Evolutionary conservation across 805 yeast genomes (phyloP).

Genomic region (Clavispora vitiphila): DNA sequence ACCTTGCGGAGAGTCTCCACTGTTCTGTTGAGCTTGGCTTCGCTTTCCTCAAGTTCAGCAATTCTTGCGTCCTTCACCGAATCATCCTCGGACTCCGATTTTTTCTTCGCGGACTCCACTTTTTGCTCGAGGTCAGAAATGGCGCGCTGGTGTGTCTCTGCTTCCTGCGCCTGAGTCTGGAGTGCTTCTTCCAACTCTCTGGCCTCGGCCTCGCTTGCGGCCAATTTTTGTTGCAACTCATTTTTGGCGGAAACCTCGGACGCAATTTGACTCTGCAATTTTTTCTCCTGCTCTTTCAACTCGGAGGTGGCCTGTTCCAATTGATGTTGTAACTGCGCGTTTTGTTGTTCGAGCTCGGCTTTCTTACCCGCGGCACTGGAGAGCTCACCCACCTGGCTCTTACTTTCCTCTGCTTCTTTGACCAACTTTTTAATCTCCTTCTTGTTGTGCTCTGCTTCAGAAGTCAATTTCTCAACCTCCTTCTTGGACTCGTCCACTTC

Average conservation of each 20-base stretch:
- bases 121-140: background rate
- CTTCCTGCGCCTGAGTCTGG: background rate
- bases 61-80: background rate
- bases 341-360: background rate
- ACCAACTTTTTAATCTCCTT: background rate
- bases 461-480: background rate
- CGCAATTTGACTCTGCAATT: background rate
- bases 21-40: background rate
- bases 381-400: too few species aligned
- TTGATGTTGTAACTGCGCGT: background rate
- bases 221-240: background rate
- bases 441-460: background rate
- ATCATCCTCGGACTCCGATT: background rate
- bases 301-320: background rate
- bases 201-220: background rate
- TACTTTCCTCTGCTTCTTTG: too few species aligned
- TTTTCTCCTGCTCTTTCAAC: background rate
- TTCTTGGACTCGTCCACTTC: slow-evolving; percentile 6
- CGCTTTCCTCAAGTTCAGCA: background rate
- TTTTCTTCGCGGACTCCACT: background rate
- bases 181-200: background rate
- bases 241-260: background rate
- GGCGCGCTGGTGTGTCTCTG: background rate
- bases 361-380: background rate
- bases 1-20: slow-evolving; percentile 1